These are phyloP conservation scores for Stagonosporopsis rhizophila DNA, from an alignment of 2,329 filamentous ascomycete species.

Conservation along the genomic window DNA sequence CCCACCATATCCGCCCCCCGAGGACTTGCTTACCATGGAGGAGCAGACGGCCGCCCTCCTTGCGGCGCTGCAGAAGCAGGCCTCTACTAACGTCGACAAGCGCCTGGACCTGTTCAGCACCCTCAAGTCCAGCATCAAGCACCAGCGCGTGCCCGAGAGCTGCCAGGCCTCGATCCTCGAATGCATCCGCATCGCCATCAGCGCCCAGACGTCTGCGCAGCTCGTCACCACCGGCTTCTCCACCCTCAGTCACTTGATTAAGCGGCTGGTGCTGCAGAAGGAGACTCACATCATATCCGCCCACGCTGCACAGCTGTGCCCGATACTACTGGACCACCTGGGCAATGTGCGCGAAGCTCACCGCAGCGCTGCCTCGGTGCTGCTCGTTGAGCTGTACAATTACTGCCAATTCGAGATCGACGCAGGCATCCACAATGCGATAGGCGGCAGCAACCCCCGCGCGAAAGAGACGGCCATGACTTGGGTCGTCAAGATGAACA, in stretches of 20 bases:
- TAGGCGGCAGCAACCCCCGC: constrained; percentile 80
- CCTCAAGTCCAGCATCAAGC: constrained; percentile 89
- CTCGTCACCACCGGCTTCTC: constrained; percentile 86
- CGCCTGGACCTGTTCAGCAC: constrained; percentile 75
- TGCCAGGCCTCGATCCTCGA: constrained; percentile 80
- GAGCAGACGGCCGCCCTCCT: constrained; percentile 62
- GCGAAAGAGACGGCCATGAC: constrained; percentile 85
- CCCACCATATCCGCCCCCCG: background rate
- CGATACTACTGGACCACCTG: constrained; percentile 81
- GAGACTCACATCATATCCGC: constrained; percentile 72
- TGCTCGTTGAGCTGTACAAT: constrained; percentile 78
- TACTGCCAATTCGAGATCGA: constrained; percentile 77
- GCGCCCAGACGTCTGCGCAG: constrained; percentile 73
- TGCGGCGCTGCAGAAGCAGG: constrained; percentile 62
- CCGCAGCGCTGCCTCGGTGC: constrained; percentile 74
- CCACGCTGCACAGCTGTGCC: constrained; percentile 74
- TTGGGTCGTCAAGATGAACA: constrained; percentile 88
- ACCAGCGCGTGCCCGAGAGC: constrained; percentile 83
- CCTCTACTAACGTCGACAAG: constrained; percentile 71
- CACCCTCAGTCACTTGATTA: constrained; percentile 84
- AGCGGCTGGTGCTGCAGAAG: constrained; percentile 84
- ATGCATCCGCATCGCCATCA: constrained; percentile 75
- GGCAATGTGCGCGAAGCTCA: constrained; percentile 89
- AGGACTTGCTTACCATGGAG: constrained; percentile 57
- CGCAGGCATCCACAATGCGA: constrained; percentile 75